Conservation (phyloP, 73 alveolate genomes). For the Paramecium sexaurelia region DNA sequence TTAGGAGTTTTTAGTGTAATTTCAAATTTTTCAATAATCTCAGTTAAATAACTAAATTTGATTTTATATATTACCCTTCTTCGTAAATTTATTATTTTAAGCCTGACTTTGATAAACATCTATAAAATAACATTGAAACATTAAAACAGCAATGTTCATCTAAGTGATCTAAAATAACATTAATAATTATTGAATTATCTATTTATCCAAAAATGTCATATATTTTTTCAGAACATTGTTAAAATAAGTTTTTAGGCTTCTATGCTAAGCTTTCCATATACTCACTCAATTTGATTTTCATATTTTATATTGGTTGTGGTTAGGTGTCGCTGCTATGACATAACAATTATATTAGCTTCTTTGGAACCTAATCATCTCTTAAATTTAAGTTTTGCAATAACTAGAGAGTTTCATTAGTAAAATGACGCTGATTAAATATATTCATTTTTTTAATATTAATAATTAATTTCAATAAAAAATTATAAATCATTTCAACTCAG, state of each 20-base stretch:
- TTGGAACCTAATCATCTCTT: slow-evolving; percentile 1
- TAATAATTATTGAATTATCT: neutral
- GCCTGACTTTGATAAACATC: neutral
- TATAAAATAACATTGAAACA: slow-evolving; percentile 18
- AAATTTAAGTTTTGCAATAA: neutral
- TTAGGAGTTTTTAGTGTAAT: neutral
- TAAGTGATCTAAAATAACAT: neutral
- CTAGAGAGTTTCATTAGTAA: slow-evolving; percentile 23
- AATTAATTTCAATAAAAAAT: slow-evolving; percentile 25
- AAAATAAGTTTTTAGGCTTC: slow-evolving; percentile 40
- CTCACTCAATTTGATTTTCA: slow-evolving; percentile 32
- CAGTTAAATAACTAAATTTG: neutral
- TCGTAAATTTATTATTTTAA: neutral
- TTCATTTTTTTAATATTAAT: neutral
- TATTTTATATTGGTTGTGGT: neutral
- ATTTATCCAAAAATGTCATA: neutral
- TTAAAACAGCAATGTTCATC: slow-evolving; percentile 40
- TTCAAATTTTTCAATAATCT: slow-evolving; percentile 51
- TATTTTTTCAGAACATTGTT: slow-evolving; percentile 19
- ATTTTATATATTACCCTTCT: slow-evolving; percentile 10
- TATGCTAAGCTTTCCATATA: neutral
- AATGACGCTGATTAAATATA: slow-evolving; percentile 36
- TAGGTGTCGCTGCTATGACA: slow-evolving; percentile 42
- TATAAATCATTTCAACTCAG: neutral
- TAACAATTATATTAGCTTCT: slow-evolving; percentile 5